These are phyloP conservation scores for Saposhnikovia divaricata DNA, from an alignment of 129 eudicot species.

Conservation along the genomic window DNA sequence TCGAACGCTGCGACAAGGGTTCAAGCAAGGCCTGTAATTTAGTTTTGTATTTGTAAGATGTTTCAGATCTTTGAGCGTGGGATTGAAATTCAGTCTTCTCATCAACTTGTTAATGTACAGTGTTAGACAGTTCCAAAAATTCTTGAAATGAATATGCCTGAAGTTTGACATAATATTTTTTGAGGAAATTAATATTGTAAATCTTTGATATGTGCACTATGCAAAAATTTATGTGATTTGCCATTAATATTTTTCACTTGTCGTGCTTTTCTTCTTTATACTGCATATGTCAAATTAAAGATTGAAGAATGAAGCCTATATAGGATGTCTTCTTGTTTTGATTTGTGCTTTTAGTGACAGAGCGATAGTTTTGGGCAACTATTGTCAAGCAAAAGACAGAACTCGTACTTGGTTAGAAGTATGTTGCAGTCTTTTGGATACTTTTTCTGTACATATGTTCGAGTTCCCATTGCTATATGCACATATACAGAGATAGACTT, in stretches of 20 bases:
- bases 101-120: not conserved
- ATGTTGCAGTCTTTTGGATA: not conserved
- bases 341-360: not conserved
- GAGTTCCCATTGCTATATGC: not conserved
- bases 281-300: not conserved
- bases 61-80: not conserved
- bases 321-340: not conserved
- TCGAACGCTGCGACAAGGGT: not conserved
- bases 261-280: not conserved
- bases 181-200: not conserved
- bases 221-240: not conserved
- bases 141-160: not conserved
- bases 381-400: not conserved
- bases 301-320: not conserved
- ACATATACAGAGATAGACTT: not conserved
- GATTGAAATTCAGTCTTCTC: not conserved
- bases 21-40: not conserved
- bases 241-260: not conserved
- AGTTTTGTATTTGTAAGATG: not conserved
- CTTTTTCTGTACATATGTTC: not conserved
- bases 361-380: not conserved
- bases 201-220: not conserved
- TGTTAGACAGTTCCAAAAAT: not conserved
- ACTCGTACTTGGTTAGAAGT: not conserved
- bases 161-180: not conserved